Evolutionary conservation across 306 rosid species (phyloP), one percentile per base, ranked within the genome.

Genomic region (Purshia tridentata): DNA sequence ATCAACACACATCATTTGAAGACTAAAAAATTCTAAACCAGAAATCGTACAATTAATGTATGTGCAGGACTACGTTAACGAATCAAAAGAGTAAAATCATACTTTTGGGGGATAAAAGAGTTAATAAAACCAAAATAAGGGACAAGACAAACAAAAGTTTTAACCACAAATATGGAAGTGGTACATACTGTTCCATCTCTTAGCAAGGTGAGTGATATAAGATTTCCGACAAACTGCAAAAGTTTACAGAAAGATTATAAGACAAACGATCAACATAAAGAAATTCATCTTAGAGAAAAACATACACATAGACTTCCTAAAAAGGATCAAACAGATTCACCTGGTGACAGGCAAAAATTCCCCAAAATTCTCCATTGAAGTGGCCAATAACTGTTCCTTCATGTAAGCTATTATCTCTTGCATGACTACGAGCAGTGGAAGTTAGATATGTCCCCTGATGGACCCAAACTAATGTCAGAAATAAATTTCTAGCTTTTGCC

Each of bases 331-430:
- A 48, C 54, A 65, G 18, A 60, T 42, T 81, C 67, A 91, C 99
- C 99, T 91, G 99, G 83, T 91, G 88, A 74, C 81, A 49, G 8
- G 97, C 97, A 83, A 79, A 94, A 63, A 85, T 65, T 57, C 82
- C 92, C 99, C 97, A 94, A 81, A 94, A 94, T 72, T 86, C 96
- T 74, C 99, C 99, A 65, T 94, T 94, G 80, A 94, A 91, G 74
- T 88, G 85, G 10, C 99, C 99, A 73, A 94, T 91, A 42, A 89
- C 84, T 10, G 92, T 85, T 81, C 91, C 97, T 86, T 91, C 96
- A 67, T 84, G 95, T 69, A 85, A 82, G 63, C 60, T 80, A 67
- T 76, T 23, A 73, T 83, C 92, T 77, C 58, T 80, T 74, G 96
- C 91, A 83, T 94, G 94, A 70, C 82, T 82, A 73, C 79, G 96